Conservation (phyloP, 129 eudicot genomes). For the Arctium minus region DNA sequence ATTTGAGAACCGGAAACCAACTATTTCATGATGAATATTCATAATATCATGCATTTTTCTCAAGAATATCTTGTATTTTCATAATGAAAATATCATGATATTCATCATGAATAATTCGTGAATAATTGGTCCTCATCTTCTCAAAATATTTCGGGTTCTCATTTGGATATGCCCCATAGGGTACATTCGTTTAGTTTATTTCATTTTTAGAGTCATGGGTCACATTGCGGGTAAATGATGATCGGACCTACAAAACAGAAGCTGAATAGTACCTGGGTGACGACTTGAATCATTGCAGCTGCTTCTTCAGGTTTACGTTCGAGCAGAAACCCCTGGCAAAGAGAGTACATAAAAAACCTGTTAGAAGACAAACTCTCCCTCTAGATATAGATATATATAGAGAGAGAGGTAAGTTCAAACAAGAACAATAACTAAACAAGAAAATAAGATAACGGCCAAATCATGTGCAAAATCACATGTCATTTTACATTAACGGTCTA, state of each 20-base stretch:
- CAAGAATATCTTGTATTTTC: background rate
- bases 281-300: slow-evolving; percentile 59
- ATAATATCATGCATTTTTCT: too few species aligned
- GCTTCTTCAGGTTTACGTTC: slow-evolving; percentile 77
- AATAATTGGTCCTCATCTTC: background rate
- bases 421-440: too few species aligned
- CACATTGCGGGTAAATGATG: background rate
- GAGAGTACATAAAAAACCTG: background rate
- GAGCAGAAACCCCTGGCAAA: slow-evolving; percentile 72
- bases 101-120: background rate
- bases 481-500: too few species aligned
- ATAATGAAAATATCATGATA: background rate
- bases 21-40: background rate
- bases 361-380: background rate
- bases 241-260: background rate
- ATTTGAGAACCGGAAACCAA: background rate
- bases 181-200: background rate
- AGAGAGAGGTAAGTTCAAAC: too few species aligned
- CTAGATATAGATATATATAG: background rate
- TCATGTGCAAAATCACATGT: too few species aligned
- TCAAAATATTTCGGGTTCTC: background rate
- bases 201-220: background rate
- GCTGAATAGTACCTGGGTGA: slow-evolving; percentile 52
- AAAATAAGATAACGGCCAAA: too few species aligned
- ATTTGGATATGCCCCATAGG: background rate